These are phyloP conservation scores for Phytophthora litchii DNA, from an alignment of 352 stramenopile genomes.

Conservation along the genomic window DNA sequence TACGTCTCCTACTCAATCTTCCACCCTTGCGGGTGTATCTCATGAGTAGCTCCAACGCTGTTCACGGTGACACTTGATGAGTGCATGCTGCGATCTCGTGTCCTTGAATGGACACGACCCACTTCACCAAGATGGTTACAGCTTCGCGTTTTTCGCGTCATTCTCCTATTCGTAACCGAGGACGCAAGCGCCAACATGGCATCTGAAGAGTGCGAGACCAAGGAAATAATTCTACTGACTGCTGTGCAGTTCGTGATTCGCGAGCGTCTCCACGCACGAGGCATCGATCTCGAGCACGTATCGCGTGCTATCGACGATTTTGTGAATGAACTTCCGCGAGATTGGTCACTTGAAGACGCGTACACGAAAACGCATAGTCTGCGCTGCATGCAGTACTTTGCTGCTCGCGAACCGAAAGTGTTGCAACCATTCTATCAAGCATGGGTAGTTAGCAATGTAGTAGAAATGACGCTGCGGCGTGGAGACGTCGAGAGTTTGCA, in stretches of 20 bases:
- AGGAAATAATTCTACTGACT: slow-evolving; percentile 5
- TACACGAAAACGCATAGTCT: slow-evolving; percentile 21
- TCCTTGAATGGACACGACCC: background rate
- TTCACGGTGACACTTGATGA: slow-evolving; percentile 12
- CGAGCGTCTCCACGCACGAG: slow-evolving; percentile 8
- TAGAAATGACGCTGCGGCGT: slow-evolving; percentile 8
- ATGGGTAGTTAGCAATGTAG: slow-evolving; percentile 23
- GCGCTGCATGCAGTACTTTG: slow-evolving; percentile 25
- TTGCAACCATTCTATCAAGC: slow-evolving; percentile 1
- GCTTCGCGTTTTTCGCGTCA: background rate
- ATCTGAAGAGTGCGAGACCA: background rate
- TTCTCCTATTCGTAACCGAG: slow-evolving; percentile 5
- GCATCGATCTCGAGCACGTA: slow-evolving; percentile 18
- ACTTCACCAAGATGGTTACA: slow-evolving; percentile 6
- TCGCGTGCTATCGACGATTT: slow-evolving; percentile 18
- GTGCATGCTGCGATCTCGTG: slow-evolving; percentile 3
- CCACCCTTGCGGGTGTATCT: background rate
- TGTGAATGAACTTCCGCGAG: slow-evolving; percentile 6
- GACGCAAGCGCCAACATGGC: background rate
- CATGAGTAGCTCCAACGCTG: background rate
- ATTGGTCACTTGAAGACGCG: slow-evolving; percentile 17
- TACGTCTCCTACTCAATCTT: slow-evolving; percentile 14
- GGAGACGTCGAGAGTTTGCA: slow-evolving; percentile 14
- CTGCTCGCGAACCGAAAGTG: background rate
- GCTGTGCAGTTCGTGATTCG: slow-evolving; percentile 19